Base-by-base conservation (phyloP, 202 grass and related monocot species). In the Saccharum hybrid region DNA sequence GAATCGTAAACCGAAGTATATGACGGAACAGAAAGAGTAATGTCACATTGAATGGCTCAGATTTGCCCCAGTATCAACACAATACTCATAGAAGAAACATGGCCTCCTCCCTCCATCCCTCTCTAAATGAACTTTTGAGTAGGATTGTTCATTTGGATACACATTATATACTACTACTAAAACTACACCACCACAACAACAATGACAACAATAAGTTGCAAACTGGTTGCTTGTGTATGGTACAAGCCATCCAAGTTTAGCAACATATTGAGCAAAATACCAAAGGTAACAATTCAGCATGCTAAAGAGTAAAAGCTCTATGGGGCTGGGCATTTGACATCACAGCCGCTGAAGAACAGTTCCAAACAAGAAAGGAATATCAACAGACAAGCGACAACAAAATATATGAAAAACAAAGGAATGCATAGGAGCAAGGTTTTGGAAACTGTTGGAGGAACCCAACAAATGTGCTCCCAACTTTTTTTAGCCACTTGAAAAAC, bases 171-270 rank as follows among this genome's bases (percentile, higher is more conserved):
- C 0, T 33, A 33, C 31, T 33, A 33, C 31, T 33, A 33, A 2
- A 2, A 33, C 31, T 33, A 26, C 26, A 26, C 4, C 28, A 43
- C 41, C 41, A 0, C 42, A 26, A 8, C 19, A 63, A 0, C 59
- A 83, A 1, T 40, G 38, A 48, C 19, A 49, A 34, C 10, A 82
- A 38, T 62, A 10, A 8, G 18, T 51, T 79, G 42, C 43, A 52
- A 85, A 79, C 83, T 80, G 42, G 78, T 80, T 65, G n/a, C 56
- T 79, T 73, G 73, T 38, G n/a, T 40, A 48, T 54, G 78, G 33
- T 19, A 79, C 67, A 54, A 85, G 67, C 31, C 83, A 48, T 63
- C 83, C 83, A 38, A 71, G 66, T 71, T 85, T 78, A 49, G 66
- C 83, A 63, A 9, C 14, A 78, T 46, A 49, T 4, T n/a, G 66